Evolutionary conservation across 2,329 filamentous ascomycete genomes (phyloP).

Genomic region (Talaromyces pinophilus): DNA sequence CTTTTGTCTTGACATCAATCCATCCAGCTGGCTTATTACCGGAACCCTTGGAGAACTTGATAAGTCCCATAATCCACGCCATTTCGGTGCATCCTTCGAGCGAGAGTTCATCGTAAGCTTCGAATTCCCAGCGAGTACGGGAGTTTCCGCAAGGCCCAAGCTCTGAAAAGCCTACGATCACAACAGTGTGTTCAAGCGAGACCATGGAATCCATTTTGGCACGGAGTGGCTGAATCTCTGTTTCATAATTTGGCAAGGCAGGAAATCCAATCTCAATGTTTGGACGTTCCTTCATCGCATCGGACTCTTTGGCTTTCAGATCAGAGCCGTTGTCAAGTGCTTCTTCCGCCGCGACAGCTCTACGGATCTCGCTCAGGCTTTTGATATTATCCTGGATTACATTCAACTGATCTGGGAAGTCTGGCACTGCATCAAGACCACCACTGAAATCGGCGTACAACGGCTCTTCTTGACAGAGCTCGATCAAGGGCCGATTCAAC

Average conservation of each 20-base stretch:
- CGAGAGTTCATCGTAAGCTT: constrained; percentile 92
- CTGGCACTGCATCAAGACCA: constrained; percentile 93
- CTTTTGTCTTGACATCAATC: constrained; percentile 91
- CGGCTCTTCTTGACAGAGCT: constrained; percentile 91
- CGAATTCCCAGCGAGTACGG: constrained; percentile 98
- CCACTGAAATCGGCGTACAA: constrained; percentile 97
- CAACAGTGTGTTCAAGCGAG: constrained; percentile 94
- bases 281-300: background rate
- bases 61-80: constrained; percentile 99
- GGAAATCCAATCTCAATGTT: constrained; percentile 93
- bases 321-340: background rate
- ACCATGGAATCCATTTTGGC: constrained; percentile 95
- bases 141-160: constrained; percentile 97
- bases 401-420: constrained; percentile 68
- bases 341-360: background rate
- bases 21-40: constrained; percentile 64
- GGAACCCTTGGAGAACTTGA: constrained; percentile 96
- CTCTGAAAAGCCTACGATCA: constrained; percentile 94
- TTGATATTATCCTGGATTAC: background rate
- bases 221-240: constrained; percentile 84
- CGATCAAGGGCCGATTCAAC: constrained; percentile 89
- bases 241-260: constrained; percentile 82
- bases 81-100: constrained; percentile 98
- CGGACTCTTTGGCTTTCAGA: background rate
- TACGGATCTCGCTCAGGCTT: background rate